phyloP scores from a whole-genome alignment of 2,329 filamentous ascomycete species.

The Nannizzia gypsea region DNA sequence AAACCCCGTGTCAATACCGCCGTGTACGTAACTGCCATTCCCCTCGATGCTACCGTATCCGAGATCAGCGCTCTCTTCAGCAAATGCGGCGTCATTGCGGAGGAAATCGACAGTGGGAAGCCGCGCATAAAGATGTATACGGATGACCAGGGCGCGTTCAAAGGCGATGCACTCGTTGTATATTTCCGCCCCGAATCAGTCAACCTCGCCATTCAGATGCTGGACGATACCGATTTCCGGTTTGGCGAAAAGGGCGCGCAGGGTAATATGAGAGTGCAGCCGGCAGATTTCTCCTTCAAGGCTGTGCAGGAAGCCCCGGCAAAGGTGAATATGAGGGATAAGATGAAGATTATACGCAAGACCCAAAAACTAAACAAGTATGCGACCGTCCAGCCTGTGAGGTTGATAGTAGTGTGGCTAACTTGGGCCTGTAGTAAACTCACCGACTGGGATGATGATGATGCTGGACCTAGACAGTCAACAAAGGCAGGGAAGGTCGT shows the following conservation, averaged over 20 bases:
- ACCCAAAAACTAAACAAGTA: conserved; percentile 71
- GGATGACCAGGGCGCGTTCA: conserved; percentile 71
- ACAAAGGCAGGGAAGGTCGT: conserved; percentile 65
- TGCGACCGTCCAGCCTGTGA: not conserved
- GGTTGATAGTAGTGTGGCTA: not conserved
- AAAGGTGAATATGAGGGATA: conserved; percentile 51
- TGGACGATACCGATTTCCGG: conserved; percentile 56
- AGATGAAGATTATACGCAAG: conserved; percentile 82
- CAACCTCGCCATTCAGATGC: conserved; percentile 46
- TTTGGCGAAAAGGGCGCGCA: conserved; percentile 41
- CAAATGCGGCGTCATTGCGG: conserved; percentile 82
- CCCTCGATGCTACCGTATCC: conserved; percentile 61
- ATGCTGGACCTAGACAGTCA: conserved; percentile 47
- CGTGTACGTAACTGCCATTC: conserved; percentile 82
- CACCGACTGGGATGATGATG: conserved; percentile 91
- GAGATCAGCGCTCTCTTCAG: conserved; percentile 80
- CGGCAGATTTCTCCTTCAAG: conserved; percentile 85
- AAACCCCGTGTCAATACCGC: conserved; percentile 62
- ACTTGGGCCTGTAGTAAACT: conserved; percentile 51
- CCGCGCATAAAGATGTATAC: conserved; percentile 90
- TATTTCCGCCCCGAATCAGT: conserved; percentile 97
- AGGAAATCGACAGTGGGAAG: conserved; percentile 78
- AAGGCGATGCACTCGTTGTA: conserved; percentile 83
- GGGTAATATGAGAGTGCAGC: conserved; percentile 67
- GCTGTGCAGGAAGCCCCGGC: conserved; percentile 57